Evolutionary conservation across 2,329 filamentous ascomycete genomes (phyloP), one percentile per base, ranked within the genome.

Genomic region (Fusarium praegraminearum): DNA sequence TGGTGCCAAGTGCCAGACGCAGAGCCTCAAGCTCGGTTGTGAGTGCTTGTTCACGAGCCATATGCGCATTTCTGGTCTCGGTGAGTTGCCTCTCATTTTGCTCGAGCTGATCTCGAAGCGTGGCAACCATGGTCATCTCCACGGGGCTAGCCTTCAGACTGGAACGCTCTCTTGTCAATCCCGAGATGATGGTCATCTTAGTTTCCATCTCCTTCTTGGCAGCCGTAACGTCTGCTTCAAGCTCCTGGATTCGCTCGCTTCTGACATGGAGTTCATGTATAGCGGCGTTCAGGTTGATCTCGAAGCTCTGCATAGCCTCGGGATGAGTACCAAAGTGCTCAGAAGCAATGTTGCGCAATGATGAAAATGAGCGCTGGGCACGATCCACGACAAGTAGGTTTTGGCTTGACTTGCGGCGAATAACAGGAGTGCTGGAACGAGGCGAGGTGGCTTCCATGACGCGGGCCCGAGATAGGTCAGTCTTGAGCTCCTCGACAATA

Each of bases 131-230:
- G 0, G 93, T 94, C 78, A 98, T 97, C 76, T 99, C 96, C 76
- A 97, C 90, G 10, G 94, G 92, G 26, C 92, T 91, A 4, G 78
- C 87, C 78, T 95, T 93, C 81, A 98, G 86, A 81, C 94, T 98
- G 5, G 93, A 95, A 62, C 97, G 87, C 80, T 99, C 97, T 56
- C 96, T 91, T 5, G 96, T 97, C 68, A 99, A 85, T 9, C 96
- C 96, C 32, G 93, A 93, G 73, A 99, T 98, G 76, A 99, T 94
- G 32, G 93, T 93, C 84, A 95, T 94, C 87, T 99, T 99, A 67
- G 88, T 90, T 77, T 99, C 96, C 91, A 98, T 97, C 79, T 99
- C 96, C 83, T 94, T 97, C 83, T 93, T 96, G 24, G 94, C 89
- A 6, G 89, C 90, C 28, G 90, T 84, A 59, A 98, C 88, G 72